These are phyloP conservation scores for Cochlearia excelsa DNA, from an alignment of 345 rosid genomes.

Conservation along the genomic window DNA sequence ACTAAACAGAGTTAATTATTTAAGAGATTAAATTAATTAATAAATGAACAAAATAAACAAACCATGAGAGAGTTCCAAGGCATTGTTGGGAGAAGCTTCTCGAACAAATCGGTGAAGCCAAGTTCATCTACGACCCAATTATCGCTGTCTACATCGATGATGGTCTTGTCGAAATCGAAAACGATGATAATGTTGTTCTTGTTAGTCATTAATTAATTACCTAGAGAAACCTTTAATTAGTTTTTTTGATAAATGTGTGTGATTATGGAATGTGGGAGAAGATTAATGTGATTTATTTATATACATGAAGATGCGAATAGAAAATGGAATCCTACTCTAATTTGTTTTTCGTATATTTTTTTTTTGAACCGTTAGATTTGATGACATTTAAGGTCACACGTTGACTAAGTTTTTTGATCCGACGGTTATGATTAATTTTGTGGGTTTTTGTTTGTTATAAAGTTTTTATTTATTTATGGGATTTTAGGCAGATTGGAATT, in stretches of 20 bases:
- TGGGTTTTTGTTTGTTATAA: slow-evolving; percentile 22
- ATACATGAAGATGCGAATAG: neutral
- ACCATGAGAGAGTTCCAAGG: slow-evolving; percentile 88
- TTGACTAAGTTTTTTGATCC: slow-evolving; percentile 19
- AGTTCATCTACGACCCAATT: slow-evolving; percentile 69
- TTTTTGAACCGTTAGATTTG: slow-evolving; percentile 24
- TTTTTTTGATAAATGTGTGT: neutral
- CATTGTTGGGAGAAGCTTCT: slow-evolving; percentile 70
- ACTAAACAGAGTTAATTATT: neutral
- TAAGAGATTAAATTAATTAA: neutral
- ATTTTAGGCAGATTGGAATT: slow-evolving; percentile 24
- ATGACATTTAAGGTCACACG: slow-evolving; percentile 6
- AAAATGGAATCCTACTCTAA: slow-evolving; percentile 2
- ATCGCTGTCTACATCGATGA: slow-evolving; percentile 69
- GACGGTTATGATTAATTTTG: slow-evolving; percentile 26
- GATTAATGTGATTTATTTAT: slow-evolving; percentile 17
- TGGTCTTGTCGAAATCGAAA: slow-evolving; percentile 80
- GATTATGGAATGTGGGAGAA: slow-evolving; percentile 14
- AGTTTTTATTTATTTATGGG: slow-evolving; percentile 1
- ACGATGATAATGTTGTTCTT: slow-evolving; percentile 40
- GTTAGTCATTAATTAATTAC: slow-evolving; percentile 11
- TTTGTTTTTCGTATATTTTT: slow-evolving; percentile 2
- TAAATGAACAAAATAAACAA: neutral
- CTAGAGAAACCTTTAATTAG: too few relatives aligned
- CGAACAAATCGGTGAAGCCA: slow-evolving; percentile 60